Evolutionary conservation across 1,284 basidiomycete genomes (phyloP).

Genomic region (Coniferiporia weirii): DNA sequence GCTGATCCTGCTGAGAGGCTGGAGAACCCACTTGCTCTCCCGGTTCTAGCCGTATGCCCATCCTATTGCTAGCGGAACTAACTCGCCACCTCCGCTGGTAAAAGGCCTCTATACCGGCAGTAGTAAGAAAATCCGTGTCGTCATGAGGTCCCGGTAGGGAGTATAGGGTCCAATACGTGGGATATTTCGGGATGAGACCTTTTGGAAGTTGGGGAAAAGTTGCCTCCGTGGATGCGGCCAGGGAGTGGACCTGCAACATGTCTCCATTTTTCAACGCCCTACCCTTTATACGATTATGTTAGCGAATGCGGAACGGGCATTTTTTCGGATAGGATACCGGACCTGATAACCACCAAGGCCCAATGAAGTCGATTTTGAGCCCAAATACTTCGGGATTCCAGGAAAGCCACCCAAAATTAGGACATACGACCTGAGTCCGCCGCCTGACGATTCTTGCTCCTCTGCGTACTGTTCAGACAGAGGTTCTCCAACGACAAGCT

Average conservation of each 20-base stretch:
- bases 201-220: slow-evolving; percentile 20
- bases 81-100: slow-evolving; percentile 49
- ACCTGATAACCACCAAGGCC: slow-evolving; percentile 59
- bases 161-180: slow-evolving; percentile 45
- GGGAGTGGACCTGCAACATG: slow-evolving; percentile 40
- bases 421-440: slow-evolving; percentile 53
- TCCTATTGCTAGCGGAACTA: slow-evolving; percentile 53
- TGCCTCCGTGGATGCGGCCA: slow-evolving; percentile 29
- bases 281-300: slow-evolving; percentile 32
- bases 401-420: slow-evolving; percentile 60
- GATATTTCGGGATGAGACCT: slow-evolving; percentile 40
- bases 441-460: slow-evolving; percentile 3
- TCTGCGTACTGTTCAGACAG: slow-evolving; percentile 21
- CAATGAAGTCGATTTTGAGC: slow-evolving; percentile 58
- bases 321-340: slow-evolving; percentile 7
- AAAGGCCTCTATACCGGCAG: slow-evolving; percentile 42
- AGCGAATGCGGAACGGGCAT: neutral
- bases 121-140: slow-evolving; percentile 50
- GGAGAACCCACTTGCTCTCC: slow-evolving; percentile 20
- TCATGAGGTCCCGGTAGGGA: slow-evolving; percentile 63
- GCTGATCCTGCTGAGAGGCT: slow-evolving; percentile 33
- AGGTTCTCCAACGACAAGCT: slow-evolving; percentile 36
- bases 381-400: slow-evolving; percentile 50
- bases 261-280: slow-evolving; percentile 41
- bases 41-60: slow-evolving; percentile 42